Conservation (phyloP, 768 basidiomycete genomes). For the Trametes cingulata region DNA sequence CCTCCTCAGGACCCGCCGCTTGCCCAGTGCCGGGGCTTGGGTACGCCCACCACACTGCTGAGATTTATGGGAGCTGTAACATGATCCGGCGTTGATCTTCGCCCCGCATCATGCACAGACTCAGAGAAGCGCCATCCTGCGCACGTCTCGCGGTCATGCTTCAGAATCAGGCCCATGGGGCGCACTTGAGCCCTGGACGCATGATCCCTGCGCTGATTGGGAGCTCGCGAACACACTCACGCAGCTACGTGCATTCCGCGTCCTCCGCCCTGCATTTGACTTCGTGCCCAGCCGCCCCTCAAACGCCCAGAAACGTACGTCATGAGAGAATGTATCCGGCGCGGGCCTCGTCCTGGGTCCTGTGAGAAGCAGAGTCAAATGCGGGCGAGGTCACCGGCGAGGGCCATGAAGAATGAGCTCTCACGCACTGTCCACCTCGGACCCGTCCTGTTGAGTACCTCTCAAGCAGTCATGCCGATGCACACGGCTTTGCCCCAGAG, state of each 20-base stretch:
- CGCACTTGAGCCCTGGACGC: constrained; percentile 4
- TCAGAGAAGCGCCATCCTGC: not conserved
- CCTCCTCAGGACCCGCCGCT: not conserved
- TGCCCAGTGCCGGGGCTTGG: not conserved
- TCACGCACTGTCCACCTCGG: not conserved
- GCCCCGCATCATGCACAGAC: constrained; percentile 10
- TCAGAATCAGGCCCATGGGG: not conserved
- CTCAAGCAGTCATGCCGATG: not conserved
- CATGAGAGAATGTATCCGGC: constrained; percentile 7
- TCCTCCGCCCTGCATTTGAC: not conserved
- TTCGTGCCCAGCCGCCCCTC: not conserved
- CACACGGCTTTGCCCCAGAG: not conserved
- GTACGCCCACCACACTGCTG: not conserved
- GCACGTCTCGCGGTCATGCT: not conserved
- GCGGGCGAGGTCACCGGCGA: not conserved
- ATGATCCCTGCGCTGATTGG: constrained; percentile 1
- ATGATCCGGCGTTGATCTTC: constrained; percentile 12
- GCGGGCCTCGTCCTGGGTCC: not conserved
- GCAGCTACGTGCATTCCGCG: not conserved
- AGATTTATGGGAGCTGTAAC: not conserved
- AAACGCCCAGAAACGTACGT: not conserved
- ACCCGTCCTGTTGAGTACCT: not conserved
- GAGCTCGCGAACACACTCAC: not conserved
- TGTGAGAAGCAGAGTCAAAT: constrained; percentile 3
- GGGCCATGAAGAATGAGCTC: not conserved